These are phyloP conservation scores for Fusarium nelsonii DNA, from an alignment of 2,329 filamentous ascomycete genomes.

Conservation along the genomic window DNA sequence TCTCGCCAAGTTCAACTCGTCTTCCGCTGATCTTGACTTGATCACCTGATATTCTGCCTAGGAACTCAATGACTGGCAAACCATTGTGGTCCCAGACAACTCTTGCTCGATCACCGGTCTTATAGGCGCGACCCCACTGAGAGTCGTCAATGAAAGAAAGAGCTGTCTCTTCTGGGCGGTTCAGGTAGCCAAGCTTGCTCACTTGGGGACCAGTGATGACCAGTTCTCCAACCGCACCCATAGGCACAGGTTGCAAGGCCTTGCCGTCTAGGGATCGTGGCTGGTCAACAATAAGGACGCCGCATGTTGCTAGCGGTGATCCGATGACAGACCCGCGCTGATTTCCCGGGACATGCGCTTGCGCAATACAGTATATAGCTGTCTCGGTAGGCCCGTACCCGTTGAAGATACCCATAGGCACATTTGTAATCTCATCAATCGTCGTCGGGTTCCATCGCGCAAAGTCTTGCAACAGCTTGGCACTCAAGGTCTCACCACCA, in stretches of 20 bases:
- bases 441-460: neutral
- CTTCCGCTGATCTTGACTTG: slow-evolving; percentile 34
- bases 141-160: slow-evolving; percentile 1
- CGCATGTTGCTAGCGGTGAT: slow-evolving; percentile 6
- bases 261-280: accelerated
- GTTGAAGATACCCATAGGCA: slow-evolving; percentile 17
- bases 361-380: slow-evolving; percentile 26
- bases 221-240: slow-evolving; percentile 22
- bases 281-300: neutral
- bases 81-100: slow-evolving; percentile 3
- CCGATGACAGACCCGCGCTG: slow-evolving; percentile 24
- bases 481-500: slow-evolving; percentile 28
- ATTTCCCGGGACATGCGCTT: neutral
- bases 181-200: slow-evolving; percentile 19
- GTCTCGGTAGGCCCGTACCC: slow-evolving; percentile 25
- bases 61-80: slow-evolving; percentile 7
- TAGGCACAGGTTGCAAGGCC: neutral
- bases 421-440: accelerated
- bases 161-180: slow-evolving; percentile 16
- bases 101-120: slow-evolving; percentile 21
- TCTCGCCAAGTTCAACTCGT: slow-evolving; percentile 29
- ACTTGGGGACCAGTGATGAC: slow-evolving; percentile 25
- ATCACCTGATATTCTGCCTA: slow-evolving; percentile 27
- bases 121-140: slow-evolving; percentile 4
- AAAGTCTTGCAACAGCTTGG: slow-evolving; percentile 18